Evolutionary conservation across 179 eudicot species (phyloP), one percentile per base, ranked within the genome.

Genomic region (Pouteria campechiana): DNA sequence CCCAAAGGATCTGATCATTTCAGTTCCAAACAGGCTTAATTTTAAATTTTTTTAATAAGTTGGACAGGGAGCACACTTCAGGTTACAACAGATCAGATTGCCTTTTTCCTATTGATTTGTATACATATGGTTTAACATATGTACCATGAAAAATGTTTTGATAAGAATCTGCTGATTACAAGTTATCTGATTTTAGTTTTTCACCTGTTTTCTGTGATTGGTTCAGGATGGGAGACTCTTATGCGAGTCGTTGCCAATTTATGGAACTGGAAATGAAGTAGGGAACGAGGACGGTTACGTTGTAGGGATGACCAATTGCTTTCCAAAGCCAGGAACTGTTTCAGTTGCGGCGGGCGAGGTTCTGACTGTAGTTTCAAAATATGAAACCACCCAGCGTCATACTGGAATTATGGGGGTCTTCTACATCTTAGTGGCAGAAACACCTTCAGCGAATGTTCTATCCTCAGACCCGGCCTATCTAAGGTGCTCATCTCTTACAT

Each of bases 341-440:
- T 17, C 39, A 59, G 50, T 71, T 28, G 9, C 47, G 6, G 56
- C 50, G 14, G 73, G 66, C 37, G 76, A 71, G 53, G 42, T 37
- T 12, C 51, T 70, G 7, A 33, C 65, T 19, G 41, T 78, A 3
- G 81, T 63, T 37, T 78, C 85, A 8, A 68, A 74, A 28, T 78
- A 78, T 44, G 74, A 72, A 62, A 61, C 68, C 24, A 54, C 72
- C 29, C 59, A 11, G 31, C 48, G 61, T 42, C 85, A 78, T 59
- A 78, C 85, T 13, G 85, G 85, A 47, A 81, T 78, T 46, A 74
- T 78, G 85, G 85, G 73, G 17, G 72, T 75, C 35, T 75, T 75
- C 61, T 75, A 75, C 65, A 61, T 75, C 18, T 38, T 75, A 54
- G 63, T 78, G 25, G 73, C 85, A 25, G 78, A 78, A 31, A 45